phyloP scores from a whole-genome alignment of 192 early-diverging fungal genomes.

The Backusella australiensis region DNA sequence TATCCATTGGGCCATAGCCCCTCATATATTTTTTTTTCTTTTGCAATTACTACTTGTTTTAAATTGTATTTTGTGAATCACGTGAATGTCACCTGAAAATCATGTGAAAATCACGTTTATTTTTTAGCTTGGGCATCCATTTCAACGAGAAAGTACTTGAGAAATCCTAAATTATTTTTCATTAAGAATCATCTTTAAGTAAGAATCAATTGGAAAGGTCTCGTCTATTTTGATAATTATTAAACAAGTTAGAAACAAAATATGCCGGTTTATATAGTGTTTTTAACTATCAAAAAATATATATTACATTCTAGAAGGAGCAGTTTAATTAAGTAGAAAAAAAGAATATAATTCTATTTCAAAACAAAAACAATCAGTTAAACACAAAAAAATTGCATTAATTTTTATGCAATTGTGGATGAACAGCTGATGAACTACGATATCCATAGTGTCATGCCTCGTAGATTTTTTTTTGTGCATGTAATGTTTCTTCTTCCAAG shows the following conservation, averaged over 20 bases:
- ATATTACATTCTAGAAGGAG: background rate
- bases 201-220: background rate
- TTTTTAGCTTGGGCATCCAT: too few species aligned
- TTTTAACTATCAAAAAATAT: background rate
- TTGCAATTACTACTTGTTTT: background rate
- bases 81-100: background rate
- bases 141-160: background rate
- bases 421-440: too few species aligned
- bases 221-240: background rate
- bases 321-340: background rate
- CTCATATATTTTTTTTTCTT: background rate
- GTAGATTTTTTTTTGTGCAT: too few species aligned
- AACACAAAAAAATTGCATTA: background rate
- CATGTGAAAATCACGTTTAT: background rate
- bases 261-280: background rate
- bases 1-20: conserved; percentile 64
- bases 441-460: too few species aligned
- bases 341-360: background rate
- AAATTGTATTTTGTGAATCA: background rate
- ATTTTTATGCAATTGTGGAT: background rate
- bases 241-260: background rate
- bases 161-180: background rate
- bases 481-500: too few species aligned
- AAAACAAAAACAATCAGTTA: background rate
- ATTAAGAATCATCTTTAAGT: background rate